Evolutionary conservation across 164 flowering plant species (phyloP).

Genomic region (Malania oleifera): DNA sequence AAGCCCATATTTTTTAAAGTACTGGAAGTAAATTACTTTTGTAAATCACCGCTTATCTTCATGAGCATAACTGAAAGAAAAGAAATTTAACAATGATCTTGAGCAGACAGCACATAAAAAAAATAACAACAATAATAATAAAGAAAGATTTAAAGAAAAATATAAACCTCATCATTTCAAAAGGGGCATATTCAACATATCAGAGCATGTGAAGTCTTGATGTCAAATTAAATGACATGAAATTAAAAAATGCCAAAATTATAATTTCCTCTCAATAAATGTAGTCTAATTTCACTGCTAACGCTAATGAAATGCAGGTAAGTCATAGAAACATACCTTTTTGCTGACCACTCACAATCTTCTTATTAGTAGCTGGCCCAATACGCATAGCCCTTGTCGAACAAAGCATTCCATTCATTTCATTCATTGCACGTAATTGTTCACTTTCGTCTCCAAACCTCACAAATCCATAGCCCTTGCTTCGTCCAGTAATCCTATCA

Average conservation of each 20-base stretch:
- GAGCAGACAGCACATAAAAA: background rate
- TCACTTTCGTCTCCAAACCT: constrained; percentile 58
- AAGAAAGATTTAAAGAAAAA: too few species aligned
- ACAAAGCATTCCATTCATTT: constrained; percentile 55
- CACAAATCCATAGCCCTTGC: constrained; percentile 70
- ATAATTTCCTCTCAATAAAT: background rate
- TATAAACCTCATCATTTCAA: background rate
- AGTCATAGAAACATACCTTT: constrained; percentile 27
- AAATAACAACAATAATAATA: background rate
- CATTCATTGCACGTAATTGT: constrained; percentile 50
- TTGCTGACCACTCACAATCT: constrained; percentile 21
- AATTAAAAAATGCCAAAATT: too few species aligned
- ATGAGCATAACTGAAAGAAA: constrained; percentile 25
- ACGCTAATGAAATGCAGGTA: background rate
- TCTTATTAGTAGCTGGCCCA: constrained; percentile 55
- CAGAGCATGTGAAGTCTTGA: background rate
- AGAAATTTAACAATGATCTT: constrained; percentile 10
- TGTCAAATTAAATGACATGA: background rate
- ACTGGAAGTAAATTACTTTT: constrained; percentile 33
- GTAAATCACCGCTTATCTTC: constrained; percentile 27
- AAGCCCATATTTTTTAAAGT: constrained; percentile 22
- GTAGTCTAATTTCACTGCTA: background rate
- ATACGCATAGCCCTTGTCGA: constrained; percentile 59
- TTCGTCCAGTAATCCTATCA: constrained; percentile 48
- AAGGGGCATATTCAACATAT: background rate